Conservation (phyloP, 192 early-diverging fungal species). For the Thoreauomyces humboldtii region DNA sequence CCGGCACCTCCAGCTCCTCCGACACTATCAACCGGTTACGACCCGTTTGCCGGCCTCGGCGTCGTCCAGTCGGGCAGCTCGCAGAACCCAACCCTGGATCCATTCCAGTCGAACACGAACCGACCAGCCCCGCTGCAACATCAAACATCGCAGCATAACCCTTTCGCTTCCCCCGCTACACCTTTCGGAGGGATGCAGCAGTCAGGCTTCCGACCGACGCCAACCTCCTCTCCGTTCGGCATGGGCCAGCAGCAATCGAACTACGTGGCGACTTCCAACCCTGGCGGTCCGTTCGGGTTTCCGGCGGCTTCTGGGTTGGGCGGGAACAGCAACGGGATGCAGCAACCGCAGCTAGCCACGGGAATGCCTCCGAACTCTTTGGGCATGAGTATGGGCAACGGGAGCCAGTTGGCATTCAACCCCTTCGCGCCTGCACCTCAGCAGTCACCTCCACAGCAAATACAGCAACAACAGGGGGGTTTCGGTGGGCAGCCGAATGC, state of each 20-base stretch:
- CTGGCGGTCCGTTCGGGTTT: not conserved
- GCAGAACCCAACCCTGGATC: slow-evolving; percentile 21
- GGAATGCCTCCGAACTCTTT: too few species aligned
- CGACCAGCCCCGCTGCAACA: slow-evolving; percentile 4
- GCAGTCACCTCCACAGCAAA: not conserved
- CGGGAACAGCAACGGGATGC: too few species aligned
- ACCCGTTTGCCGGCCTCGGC: slow-evolving; percentile 20
- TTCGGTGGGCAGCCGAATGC: not conserved
- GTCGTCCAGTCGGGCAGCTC: not conserved
- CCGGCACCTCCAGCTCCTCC: not conserved
- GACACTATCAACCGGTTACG: not conserved
- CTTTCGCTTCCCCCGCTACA: not conserved
- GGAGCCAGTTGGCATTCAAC: slow-evolving; percentile 3
- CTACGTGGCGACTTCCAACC: not conserved
- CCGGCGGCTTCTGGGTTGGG: not conserved
- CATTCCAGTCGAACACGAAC: slow-evolving; percentile 7
- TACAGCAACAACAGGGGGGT: not conserved
- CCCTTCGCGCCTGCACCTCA: slow-evolving; percentile 4
- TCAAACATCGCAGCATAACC: not conserved
- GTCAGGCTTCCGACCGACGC: not conserved
- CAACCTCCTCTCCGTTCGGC: not conserved
- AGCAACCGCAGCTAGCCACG: not conserved
- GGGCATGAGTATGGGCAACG: not conserved
- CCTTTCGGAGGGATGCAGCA: not conserved
- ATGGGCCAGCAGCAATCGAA: not conserved